Conservation (phyloP, 352 stramenopile genomes). For the Phytophthora macrochlamydospora region DNA sequence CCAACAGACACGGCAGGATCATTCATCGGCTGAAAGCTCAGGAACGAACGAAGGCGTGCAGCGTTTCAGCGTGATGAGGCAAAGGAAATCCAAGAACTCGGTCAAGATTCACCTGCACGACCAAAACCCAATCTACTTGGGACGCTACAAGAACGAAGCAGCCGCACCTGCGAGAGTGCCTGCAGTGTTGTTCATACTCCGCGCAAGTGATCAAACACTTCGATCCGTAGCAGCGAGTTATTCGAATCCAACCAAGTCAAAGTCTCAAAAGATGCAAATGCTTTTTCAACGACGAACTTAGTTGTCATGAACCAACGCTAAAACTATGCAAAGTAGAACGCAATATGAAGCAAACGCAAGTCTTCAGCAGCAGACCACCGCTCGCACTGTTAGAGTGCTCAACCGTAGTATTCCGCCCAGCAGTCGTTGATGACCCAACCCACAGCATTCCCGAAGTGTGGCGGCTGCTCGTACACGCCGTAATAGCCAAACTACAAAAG, state of each 20-base stretch:
- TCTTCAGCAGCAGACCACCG: neutral
- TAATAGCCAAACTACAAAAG: neutral
- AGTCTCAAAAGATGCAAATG: too few relatives aligned
- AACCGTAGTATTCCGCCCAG: neutral
- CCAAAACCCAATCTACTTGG: slow-evolving; percentile 74
- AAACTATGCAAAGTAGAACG: neutral
- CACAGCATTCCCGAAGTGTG: neutral
- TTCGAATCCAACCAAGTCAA: too few relatives aligned
- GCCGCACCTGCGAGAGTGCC: slow-evolving; percentile 63
- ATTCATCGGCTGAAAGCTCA: slow-evolving; percentile 14
- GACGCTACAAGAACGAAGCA: slow-evolving; percentile 67
- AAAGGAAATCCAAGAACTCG: slow-evolving; percentile 65
- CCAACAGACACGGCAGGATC: slow-evolving; percentile 37
- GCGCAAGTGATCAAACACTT: slow-evolving; percentile 36
- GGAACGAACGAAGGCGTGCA: slow-evolving; percentile 13
- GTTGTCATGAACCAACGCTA: too few relatives aligned
- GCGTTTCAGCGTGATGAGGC: slow-evolving; percentile 54
- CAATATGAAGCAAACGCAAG: neutral
- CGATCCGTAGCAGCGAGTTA: too few relatives aligned
- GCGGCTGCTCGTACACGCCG: neutral
- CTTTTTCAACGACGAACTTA: too few relatives aligned
- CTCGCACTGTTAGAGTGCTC: neutral
- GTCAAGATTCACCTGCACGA: slow-evolving; percentile 63
- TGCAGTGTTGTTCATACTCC: slow-evolving; percentile 61
- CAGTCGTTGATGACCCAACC: neutral